A percentile compares a stretch with the other conserved stretches of the same genome.
phyloP scores from a whole-genome alignment of 2,329 filamentous ascomycete genomes.

The Coniochaeta ligniaria region DNA sequence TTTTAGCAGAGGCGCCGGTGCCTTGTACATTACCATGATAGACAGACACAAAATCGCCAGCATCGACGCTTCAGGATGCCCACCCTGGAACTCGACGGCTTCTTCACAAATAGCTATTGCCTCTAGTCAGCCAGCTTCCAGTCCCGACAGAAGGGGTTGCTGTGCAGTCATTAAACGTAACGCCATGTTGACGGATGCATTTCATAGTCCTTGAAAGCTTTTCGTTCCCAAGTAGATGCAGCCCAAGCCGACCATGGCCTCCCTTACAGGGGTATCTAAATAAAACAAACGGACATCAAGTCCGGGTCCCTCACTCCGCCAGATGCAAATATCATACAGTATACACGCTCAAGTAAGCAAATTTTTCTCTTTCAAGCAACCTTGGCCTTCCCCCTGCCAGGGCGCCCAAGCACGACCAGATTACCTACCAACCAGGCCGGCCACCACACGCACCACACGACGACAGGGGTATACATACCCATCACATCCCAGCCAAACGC shows the following conservation, averaged over 20 bases:
- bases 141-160: too few species aligned
- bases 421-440: slow-evolving; percentile 74
- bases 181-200: not conserved
- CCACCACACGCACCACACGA: slow-evolving; percentile 96
- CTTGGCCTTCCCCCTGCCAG: slow-evolving; percentile 7
- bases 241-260: not conserved
- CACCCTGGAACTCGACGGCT: not conserved
- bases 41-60: not conserved
- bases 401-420: slow-evolving; percentile 42
- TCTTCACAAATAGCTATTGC: not conserved
- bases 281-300: not conserved
- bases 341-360: not conserved
- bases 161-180: not conserved
- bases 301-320: not conserved
- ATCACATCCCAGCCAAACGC: slow-evolving; percentile 85
- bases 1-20: not conserved
- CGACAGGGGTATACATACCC: slow-evolving; percentile 81
- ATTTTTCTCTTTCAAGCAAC: slow-evolving; percentile 2
- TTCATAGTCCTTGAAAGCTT: not conserved
- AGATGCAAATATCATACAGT: not conserved
- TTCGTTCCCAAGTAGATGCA: not conserved
- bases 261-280: not conserved
- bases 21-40: not conserved
- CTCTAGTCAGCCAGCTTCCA: too few species aligned
- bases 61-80: not conserved